Percentiles rank a stretch among this genome's conserved stretches.
Conservation (phyloP, 2,329 filamentous ascomycete species). For the Chrysoporthe deuterocubensis region DNA sequence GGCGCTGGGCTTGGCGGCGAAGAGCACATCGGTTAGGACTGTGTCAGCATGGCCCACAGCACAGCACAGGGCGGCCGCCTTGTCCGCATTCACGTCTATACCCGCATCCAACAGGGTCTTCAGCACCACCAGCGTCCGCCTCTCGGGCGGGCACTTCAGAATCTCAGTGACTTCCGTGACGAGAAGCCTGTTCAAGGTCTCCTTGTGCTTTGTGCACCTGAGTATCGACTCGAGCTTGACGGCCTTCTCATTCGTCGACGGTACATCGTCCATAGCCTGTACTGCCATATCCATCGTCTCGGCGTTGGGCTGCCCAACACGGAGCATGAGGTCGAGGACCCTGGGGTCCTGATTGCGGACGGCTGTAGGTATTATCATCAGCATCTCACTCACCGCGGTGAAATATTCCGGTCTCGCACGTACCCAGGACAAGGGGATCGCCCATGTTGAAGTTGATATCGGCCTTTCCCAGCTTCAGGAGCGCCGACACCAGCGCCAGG, state of each 20-base stretch:
- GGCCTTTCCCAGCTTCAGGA: constrained; percentile 56
- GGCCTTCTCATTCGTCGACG: constrained; percentile 51
- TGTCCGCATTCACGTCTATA: constrained; percentile 58
- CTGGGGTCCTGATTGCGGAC: constrained; percentile 49
- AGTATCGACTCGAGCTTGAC: constrained; percentile 55
- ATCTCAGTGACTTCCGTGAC: constrained; percentile 55
- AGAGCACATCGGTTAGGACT: constrained; percentile 53
- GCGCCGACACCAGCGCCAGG: constrained; percentile 50
- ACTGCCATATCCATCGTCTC: constrained; percentile 50
- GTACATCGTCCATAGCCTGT: constrained; percentile 46
- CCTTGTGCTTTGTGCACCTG: constrained; percentile 46
- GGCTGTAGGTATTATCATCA: constrained; percentile 38
- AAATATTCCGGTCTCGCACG: constrained; percentile 13
- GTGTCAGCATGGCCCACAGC: constrained; percentile 52
- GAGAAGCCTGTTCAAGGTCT: constrained; percentile 50
- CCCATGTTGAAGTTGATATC: constrained; percentile 57
- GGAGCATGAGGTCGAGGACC: constrained; percentile 52
- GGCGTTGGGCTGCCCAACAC: constrained; percentile 48
- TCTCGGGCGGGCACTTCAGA: constrained; percentile 42
- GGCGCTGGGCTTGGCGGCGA: constrained; percentile 46
- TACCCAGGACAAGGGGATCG: constrained; percentile 45
- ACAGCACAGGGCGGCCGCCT: constrained; percentile 54
- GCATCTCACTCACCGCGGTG: neutral
- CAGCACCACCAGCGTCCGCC: constrained; percentile 49
- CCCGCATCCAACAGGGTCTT: constrained; percentile 53